These are phyloP conservation scores for Chaetomium sp. DNA, from an alignment of 2,329 filamentous ascomycete species.

Conservation along the genomic window DNA sequence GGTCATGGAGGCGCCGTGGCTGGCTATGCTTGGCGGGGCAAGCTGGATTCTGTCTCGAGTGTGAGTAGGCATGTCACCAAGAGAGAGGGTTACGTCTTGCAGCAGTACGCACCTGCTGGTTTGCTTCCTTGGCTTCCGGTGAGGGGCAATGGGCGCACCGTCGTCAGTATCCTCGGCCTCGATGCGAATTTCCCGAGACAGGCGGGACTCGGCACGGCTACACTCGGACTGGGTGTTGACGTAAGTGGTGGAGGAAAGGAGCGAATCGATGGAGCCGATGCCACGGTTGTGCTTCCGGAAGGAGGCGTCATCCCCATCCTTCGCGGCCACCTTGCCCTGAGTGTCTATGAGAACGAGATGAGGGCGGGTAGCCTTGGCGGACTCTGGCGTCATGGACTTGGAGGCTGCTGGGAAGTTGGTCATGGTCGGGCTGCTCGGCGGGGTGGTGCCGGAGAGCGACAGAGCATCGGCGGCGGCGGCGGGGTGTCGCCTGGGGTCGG, in stretches of 20 bases:
- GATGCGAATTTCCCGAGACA: conserved; percentile 31
- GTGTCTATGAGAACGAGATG: conserved; percentile 27
- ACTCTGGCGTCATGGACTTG: conserved; percentile 27
- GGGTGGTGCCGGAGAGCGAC: conserved; percentile 34
- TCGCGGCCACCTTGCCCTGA: conserved; percentile 18
- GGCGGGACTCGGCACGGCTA: conserved; percentile 33
- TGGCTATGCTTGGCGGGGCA: conserved; percentile 12
- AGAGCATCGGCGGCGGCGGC: conserved; percentile 30
- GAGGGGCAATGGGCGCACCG: conserved; percentile 12
- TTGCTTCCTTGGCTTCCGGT: conserved; percentile 16
- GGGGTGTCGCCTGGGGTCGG: conserved; percentile 12
- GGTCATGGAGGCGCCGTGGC: conserved; percentile 10
- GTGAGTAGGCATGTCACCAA: conserved; percentile 11
- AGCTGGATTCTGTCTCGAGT: conserved; percentile 15
- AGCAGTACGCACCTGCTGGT: conserved; percentile 22
- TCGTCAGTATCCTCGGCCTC: conserved; percentile 28
- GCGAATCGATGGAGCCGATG: conserved; percentile 36
- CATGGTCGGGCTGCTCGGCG: conserved; percentile 34
- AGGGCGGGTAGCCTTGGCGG: conserved; percentile 22
- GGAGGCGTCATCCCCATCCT: conserved; percentile 23
- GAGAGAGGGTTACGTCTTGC: neutral
- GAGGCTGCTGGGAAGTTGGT: conserved; percentile 23
- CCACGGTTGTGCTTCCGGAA: conserved; percentile 34
- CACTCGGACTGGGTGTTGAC: conserved; percentile 37
- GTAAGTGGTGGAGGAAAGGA: conserved; percentile 35